A percentile compares a stretch with the other conserved stretches of the same genome.
Conservation (phyloP, 768 basidiomycete species). For the Boletus rex-veris region DNA sequence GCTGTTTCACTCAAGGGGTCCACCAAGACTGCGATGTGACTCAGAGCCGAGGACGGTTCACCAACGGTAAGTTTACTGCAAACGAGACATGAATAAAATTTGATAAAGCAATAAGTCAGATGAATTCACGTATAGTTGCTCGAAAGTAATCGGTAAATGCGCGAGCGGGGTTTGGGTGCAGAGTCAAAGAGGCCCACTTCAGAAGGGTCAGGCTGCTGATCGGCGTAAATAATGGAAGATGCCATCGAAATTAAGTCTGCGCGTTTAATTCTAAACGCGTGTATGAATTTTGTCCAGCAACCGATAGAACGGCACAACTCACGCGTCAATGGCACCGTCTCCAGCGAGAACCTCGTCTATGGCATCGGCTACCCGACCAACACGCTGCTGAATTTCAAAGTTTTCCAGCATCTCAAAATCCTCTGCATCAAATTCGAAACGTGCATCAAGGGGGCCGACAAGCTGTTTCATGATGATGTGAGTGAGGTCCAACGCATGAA, state of each 20-base stretch:
- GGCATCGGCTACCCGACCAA: constrained; percentile 64
- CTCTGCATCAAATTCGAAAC: constrained; percentile 55
- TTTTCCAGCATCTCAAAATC: constrained; percentile 71
- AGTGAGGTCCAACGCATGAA: constrained; percentile 1
- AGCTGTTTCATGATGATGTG: constrained; percentile 44
- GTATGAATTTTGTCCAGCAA: background rate
- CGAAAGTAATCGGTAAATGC: constrained; percentile 57
- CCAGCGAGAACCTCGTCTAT: constrained; percentile 51
- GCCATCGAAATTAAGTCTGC: constrained; percentile 62
- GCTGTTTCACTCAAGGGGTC: constrained; percentile 84
- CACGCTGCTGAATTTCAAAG: constrained; percentile 73
- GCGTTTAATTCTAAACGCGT: constrained; percentile 43
- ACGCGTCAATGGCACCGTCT: constrained; percentile 41
- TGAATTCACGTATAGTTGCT: constrained; percentile 60
- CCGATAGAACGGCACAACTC: constrained; percentile 15
- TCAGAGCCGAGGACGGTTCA: constrained; percentile 60
- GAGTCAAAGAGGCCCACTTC: constrained; percentile 71
- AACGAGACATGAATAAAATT: background rate
- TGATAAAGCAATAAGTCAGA: background rate
- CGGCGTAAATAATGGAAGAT: constrained; percentile 68
- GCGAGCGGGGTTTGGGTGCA: constrained; percentile 53
- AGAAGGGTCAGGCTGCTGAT: constrained; percentile 69
- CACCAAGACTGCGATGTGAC: constrained; percentile 67
- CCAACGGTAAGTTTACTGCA: constrained; percentile 68
- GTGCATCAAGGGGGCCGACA: constrained; percentile 61